Percentiles rank a stretch among this genome's conserved stretches.
Conservation (phyloP, 2,329 filamentous ascomycete species). For the Capronia americana region DNA sequence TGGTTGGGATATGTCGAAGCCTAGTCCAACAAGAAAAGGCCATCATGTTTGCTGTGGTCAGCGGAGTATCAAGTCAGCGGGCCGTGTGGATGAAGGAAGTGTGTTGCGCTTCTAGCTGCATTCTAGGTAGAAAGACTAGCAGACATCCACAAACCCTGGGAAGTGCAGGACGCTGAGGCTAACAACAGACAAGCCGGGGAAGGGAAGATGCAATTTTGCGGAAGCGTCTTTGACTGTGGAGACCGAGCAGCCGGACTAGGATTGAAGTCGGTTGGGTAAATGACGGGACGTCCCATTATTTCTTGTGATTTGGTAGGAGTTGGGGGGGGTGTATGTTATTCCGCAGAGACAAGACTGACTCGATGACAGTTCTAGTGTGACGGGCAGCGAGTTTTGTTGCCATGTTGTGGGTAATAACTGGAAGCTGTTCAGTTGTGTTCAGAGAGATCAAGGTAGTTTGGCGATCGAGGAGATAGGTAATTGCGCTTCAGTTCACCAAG, state of each 20-base stretch:
- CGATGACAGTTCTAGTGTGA: background rate
- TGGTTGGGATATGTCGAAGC: background rate
- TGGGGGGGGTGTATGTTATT: background rate
- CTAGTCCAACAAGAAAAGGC: background rate
- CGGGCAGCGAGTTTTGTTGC: background rate
- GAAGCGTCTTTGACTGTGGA: slow-evolving; percentile 3
- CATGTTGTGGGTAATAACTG: background rate
- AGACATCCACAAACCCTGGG: background rate
- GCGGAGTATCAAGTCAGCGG: slow-evolving; percentile 13
- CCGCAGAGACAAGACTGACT: background rate
- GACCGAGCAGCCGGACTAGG: background rate
- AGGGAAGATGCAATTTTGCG: slow-evolving; percentile 10
- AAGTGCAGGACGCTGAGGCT: background rate
- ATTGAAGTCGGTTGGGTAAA: slow-evolving; percentile 6
- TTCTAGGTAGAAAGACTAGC: slow-evolving; percentile 27
- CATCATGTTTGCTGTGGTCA: background rate
- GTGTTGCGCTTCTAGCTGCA: slow-evolving; percentile 29
- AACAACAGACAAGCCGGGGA: slow-evolving; percentile 4
- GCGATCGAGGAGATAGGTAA: background rate
- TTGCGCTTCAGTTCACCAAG: too few species aligned
- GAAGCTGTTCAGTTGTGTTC: background rate
- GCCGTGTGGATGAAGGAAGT: slow-evolving; percentile 16
- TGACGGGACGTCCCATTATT: slow-evolving; percentile 2
- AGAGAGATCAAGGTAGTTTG: background rate
- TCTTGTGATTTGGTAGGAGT: background rate